Evolutionary conservation across 495 filamentous ascomycete species (phyloP), one percentile per base, ranked within the genome.

Genomic region (Xylaria bambusicola): DNA sequence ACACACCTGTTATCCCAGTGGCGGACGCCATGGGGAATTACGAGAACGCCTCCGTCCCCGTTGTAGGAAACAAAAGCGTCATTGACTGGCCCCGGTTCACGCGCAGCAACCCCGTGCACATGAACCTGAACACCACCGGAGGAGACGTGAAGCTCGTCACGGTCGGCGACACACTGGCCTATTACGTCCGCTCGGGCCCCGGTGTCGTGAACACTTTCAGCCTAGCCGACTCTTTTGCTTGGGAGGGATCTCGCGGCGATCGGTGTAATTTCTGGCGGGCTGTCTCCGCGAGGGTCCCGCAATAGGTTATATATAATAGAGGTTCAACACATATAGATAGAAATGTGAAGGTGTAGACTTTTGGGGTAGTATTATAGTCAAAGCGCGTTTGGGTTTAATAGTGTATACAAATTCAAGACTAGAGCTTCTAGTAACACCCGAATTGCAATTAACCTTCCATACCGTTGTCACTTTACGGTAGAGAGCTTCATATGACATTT

Each of bases 41-140:
- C 1, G 71, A 73, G 56, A 27, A 59, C 56, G 57, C 68, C 15
- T 64, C 62, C 12, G 64, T 68, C 18, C 65, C 71, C 15, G 59
- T 48, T n/a, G 10, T 15, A 18, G 61, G 60, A 1, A 20, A 56
- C 8, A 58, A 68, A 46, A 61, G 61, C 13, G 53, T 65, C 1
- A 65, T 68, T 18, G 40, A 63, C 20, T 76, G 75, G 75, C 75
- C 73, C 0, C 56, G 53, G 13, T 85, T 74, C 65, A 70, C 26
- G 17, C 45, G 65, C 2, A 42, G 49, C 8, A 56, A 58, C 20
- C 77, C 78, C 0, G 66, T 73, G 13, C 65, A 77, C 62, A 53
- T 83, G 36, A 82, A 85, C 59, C 62, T 86, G 40, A 86, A 88
- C 52, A 66, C 77, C 33, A 85, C 82, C 0, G 81, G 83, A 6